Conservation (phyloP, 208 protist species). For the Wallacemonas sp. region DNA sequence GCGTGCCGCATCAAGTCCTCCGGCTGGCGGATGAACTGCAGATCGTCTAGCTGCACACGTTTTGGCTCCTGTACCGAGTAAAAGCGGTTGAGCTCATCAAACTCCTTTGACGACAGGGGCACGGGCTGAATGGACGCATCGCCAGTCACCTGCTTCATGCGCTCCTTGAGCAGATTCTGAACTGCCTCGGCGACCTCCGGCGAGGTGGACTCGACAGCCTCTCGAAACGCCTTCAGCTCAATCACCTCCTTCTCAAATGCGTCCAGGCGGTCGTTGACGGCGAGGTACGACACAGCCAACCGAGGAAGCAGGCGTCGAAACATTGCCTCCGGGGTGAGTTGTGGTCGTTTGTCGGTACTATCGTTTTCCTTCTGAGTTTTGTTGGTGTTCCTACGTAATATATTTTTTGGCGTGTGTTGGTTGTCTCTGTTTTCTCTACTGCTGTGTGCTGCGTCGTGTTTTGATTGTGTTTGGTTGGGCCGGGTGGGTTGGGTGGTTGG, state of each 20-base stretch:
- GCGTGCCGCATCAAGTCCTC: slow-evolving; percentile 57
- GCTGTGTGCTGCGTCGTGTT: too few species aligned
- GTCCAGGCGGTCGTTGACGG: slow-evolving; percentile 53
- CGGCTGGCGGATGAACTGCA: slow-evolving; percentile 45
- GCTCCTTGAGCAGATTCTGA: slow-evolving; percentile 36
- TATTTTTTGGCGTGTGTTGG: too few species aligned
- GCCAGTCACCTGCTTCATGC: slow-evolving; percentile 25
- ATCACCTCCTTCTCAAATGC: slow-evolving; percentile 80
- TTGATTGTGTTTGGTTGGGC: too few species aligned
- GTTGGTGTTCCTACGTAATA: too few species aligned
- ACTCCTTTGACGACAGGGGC: slow-evolving; percentile 65
- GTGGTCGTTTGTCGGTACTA: neutral
- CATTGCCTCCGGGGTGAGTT: neutral
- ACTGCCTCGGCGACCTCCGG: slow-evolving; percentile 53
- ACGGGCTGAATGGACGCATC: slow-evolving; percentile 30
- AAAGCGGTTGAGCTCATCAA: slow-evolving; percentile 74
- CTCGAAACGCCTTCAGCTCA: slow-evolving; percentile 66
- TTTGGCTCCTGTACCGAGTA: slow-evolving; percentile 55
- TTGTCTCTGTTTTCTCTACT: too few species aligned
- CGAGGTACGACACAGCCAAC: slow-evolving; percentile 7
- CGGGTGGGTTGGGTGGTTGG: too few species aligned
- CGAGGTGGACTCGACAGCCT: slow-evolving; percentile 55
- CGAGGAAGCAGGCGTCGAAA: neutral
- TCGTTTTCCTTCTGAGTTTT: too few species aligned
- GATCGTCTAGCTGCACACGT: slow-evolving; percentile 41